Evolutionary conservation across 495 filamentous ascomycete species (phyloP).

Genomic region (Xanthoparmelia taractica): DNA sequence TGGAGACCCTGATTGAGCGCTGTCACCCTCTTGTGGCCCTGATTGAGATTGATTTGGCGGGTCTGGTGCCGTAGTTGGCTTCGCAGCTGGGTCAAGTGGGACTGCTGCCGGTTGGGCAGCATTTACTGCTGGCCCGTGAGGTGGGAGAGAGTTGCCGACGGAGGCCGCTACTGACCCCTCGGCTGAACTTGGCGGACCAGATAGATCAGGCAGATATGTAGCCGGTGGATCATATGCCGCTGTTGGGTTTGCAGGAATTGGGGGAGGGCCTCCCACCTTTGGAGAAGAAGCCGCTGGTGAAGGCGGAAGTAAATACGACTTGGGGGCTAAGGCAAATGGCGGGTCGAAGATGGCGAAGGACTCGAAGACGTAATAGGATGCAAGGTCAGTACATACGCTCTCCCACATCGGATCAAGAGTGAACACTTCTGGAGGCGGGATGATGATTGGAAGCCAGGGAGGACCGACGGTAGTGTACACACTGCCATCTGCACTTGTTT

Average conservation of each 20-base stretch:
- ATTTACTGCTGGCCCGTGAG: not conserved
- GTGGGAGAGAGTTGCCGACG: not conserved
- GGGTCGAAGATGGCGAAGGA: conserved; percentile 2
- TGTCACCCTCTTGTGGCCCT: not conserved
- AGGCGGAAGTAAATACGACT: not conserved
- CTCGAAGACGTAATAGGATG: not conserved
- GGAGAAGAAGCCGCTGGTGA: not conserved
- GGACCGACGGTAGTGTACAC: not conserved
- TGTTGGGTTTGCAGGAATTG: not conserved
- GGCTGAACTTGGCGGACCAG: not conserved
- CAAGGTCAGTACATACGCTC: not conserved
- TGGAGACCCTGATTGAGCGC: not conserved
- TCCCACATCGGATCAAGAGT: not conserved
- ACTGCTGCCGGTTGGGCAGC: not conserved
- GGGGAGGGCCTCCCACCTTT: not conserved
- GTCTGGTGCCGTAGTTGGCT: not conserved
- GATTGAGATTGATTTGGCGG: not conserved
- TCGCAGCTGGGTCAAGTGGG: not conserved
- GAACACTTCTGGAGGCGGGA: not conserved
- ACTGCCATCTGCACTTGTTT: not conserved
- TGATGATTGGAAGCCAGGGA: not conserved
- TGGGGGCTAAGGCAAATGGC: not conserved
- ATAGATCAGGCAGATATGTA: not conserved
- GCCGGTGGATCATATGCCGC: not conserved
- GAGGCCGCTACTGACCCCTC: not conserved